Evolutionary conservation across 148 eudicot species (phyloP), one percentile per base, ranked within the genome.

Genomic region (Chenopodium album): DNA sequence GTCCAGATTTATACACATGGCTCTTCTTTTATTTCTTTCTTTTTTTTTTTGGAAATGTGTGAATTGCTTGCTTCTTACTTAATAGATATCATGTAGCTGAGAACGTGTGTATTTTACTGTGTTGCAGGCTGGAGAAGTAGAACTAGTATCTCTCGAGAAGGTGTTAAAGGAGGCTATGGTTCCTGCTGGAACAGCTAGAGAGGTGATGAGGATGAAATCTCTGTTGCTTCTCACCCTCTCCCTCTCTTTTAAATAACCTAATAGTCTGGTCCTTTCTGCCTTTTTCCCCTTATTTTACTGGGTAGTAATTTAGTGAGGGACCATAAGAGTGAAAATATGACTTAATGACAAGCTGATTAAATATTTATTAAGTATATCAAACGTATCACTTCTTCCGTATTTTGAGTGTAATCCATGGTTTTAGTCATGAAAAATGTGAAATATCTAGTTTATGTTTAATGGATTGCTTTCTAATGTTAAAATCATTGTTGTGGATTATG

Each of bases 141-240:
- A 96, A 85, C 75, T 96, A 79, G 87, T 96, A 79, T 89, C 94
- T 82, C 88, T 96, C 64, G 99, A 96, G 89, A 94, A 90, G 87
- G 88, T 88, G 62, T 60, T 96, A 73, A 96, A 91, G 86, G 90
- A 87, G 56, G 88, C 90, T 62, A 89, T 96, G 98, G 90, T 86
- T 85, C 86, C 94, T 73, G 88, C 91, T 81, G 99, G 99, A 78
- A 88, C 91, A 46, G 98, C 95, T 32, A 88, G 99, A 90, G 98
- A 96, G 99, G 99, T 96, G 76, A 88, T 75, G 20, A 48, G n/a
- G 32, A 16, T 64, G 17, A 16, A 48, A 26, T 54, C 22, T n/a
- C 8, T 59, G 9, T 68, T 73, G 29, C 77, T 72, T 31, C 68
- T 37, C 48, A 41, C 73, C 78, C 22, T 62, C 71, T 50, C 73